Conservation (phyloP, 768 basidiomycete genomes). For the Neoboletus magnificus region DNA sequence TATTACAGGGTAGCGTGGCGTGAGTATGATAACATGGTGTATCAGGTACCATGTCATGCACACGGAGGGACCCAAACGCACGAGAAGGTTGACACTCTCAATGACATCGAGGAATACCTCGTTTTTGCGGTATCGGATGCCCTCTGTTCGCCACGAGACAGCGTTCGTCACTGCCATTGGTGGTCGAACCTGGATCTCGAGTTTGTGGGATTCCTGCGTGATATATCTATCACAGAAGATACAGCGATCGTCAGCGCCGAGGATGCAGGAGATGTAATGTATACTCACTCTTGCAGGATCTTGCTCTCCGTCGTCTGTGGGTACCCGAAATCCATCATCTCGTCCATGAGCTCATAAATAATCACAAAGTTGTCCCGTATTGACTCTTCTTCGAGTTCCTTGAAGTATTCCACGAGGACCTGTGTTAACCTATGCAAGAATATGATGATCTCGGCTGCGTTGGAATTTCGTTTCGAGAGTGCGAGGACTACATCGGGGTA, state of each 20-base stretch:
- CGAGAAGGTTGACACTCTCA: constrained; percentile 94
- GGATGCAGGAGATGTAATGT: not conserved
- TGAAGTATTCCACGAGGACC: constrained; percentile 97
- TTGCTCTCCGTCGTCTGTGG: constrained; percentile 99
- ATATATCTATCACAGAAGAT: constrained; percentile 63
- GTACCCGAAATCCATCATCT: constrained; percentile 99
- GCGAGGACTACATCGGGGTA: constrained; percentile 67
- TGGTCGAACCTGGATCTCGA: constrained; percentile 88
- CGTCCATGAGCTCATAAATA: constrained; percentile 97
- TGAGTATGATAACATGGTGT: not conserved
- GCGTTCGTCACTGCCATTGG: constrained; percentile 98
- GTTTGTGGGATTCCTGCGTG: constrained; percentile 97
- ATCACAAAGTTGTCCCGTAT: constrained; percentile 99
- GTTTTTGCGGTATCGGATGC: constrained; percentile 96
- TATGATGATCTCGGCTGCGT: constrained; percentile 93
- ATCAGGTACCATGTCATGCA: not conserved
- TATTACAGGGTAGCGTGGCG: too few relatives aligned
- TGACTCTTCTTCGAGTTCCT: constrained; percentile 98
- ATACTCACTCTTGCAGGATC: constrained; percentile 88
- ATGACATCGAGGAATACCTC: constrained; percentile 99
- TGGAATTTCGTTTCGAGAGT: constrained; percentile 91
- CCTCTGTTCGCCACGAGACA: constrained; percentile 97
- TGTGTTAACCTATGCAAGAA: constrained; percentile 92
- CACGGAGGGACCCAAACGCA: constrained; percentile 37
- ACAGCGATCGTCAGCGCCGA: not conserved